These are phyloP conservation scores for Macadamia integrifolia DNA, from an alignment of 164 flowering plant species.

Conservation along the genomic window DNA sequence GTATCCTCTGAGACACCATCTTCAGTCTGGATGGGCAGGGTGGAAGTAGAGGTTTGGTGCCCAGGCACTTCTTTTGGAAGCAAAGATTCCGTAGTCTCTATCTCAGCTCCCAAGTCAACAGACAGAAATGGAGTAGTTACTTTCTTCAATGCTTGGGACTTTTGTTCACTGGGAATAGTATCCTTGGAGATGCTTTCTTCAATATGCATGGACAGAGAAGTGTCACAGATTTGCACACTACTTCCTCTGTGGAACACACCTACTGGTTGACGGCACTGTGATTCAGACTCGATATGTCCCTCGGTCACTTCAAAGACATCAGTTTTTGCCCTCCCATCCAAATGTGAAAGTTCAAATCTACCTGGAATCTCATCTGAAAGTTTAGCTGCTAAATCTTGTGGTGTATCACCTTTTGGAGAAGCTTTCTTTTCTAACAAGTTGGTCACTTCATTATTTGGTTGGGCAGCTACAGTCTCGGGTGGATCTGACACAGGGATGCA, in stretches of 20 bases:
- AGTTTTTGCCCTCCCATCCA: slow-evolving; percentile 1
- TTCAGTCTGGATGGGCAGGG: not conserved
- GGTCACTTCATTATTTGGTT: slow-evolving; percentile 7
- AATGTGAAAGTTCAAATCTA: not conserved
- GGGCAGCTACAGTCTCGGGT: slow-evolving; percentile 4
- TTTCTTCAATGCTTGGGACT: not conserved
- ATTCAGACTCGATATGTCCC: not conserved
- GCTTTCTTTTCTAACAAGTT: slow-evolving; percentile 7
- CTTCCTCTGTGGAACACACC: not conserved
- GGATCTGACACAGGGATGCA: not conserved
- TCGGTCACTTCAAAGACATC: not conserved
- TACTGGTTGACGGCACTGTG: not conserved
- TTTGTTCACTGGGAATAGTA: too few species aligned
- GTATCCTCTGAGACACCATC: not conserved
- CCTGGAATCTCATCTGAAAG: not conserved
- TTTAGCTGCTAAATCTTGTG: not conserved
- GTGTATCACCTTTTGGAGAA: not conserved
- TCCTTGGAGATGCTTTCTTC: too few species aligned
- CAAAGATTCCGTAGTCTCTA: not conserved
- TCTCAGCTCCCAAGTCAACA: not conserved
- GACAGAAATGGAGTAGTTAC: not conserved
- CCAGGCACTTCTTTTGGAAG: not conserved
- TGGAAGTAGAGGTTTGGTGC: not conserved
- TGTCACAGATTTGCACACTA: too few species aligned
- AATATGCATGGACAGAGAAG: too few species aligned